Base-by-base conservation (phyloP, 2,329 filamentous ascomycete genomes). In the Colletotrichum shisoi region DNA sequence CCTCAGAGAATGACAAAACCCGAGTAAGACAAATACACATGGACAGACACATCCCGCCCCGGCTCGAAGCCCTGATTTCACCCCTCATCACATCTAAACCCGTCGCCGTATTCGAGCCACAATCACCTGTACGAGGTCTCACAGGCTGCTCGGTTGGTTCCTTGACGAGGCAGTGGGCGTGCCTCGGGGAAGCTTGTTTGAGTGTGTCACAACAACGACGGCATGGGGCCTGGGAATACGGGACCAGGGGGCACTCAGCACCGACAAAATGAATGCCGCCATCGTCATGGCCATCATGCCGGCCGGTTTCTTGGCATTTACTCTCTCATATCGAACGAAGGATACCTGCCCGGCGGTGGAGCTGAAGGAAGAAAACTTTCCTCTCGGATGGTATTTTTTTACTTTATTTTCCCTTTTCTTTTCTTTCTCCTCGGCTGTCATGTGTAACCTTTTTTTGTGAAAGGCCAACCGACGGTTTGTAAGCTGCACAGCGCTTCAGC, bases 221-320 rank as follows among this genome's bases (percentile, higher is more conserved):
- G n/a, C 27, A 7, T 21, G 42, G 13, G 27, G n/a, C 15, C 21
- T 8, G n/a, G 3, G 13, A 40, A 53, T 53, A 53, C 34, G 51
- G 51, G 9, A 6, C 39, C 12, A n/a, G 31, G 39, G 39, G 40
- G 31, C 11, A 6, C 39, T 11, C 12, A 44, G 53, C 3, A 49
- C 24, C 31, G 27, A 9, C 21, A 13, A 6, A 40, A n/a, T 11
- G 53, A 11, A 17, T 24, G 45, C 39, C 53, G 42, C 24, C 48
- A 7, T 54, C 15, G 48, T 63, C 48, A 63, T 42, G 37, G 8
- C 4, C 21, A 51, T 51, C 42, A 63, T 31, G 15, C 9, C 64
- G 44, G 31, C 27, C 42, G 56, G 27, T 12, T 49, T 63, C 65
- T 68, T 57, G 48, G 65, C 61, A 68, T 46, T n/a, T n/a, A n/a